A percentile compares a stretch with the other conserved stretches of the same genome.
phyloP scores from a whole-genome alignment of 345 rosid species.

The rapeseed (Brassica napus) region DNA sequence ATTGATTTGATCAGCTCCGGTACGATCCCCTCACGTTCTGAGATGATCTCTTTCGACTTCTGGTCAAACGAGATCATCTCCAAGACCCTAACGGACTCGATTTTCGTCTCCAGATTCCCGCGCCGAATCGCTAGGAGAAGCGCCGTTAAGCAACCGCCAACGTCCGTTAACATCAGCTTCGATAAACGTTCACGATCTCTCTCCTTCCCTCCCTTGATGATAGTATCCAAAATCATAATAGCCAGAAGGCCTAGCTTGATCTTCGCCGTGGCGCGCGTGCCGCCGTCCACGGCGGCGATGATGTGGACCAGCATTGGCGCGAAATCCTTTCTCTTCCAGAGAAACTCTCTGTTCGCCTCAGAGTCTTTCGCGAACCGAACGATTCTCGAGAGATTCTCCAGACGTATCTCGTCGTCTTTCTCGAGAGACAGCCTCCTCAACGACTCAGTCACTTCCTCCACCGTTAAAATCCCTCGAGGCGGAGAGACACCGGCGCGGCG shows the following conservation, averaged over 20 bases:
- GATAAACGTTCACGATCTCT: neutral
- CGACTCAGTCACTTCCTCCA: neutral
- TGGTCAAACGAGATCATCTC: neutral
- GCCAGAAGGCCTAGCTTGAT: neutral
- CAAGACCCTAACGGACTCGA: neutral
- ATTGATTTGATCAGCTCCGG: neutral
- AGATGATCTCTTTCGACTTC: neutral
- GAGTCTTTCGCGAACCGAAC: neutral
- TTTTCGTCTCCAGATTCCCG: neutral
- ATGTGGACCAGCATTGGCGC: neutral
- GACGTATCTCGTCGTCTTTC: neutral
- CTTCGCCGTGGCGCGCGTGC: neutral
- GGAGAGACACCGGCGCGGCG: neutral
- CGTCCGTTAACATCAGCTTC: neutral
- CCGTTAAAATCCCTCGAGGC: neutral
- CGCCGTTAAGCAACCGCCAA: neutral
- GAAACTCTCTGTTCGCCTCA: neutral
- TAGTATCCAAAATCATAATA: neutral
- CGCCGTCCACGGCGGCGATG: neutral
- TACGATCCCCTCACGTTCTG: neutral
- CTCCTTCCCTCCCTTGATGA: neutral
- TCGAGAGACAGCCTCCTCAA: neutral
- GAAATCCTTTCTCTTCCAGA: neutral
- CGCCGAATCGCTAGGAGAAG: neutral
- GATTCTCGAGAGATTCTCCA: neutral